Evolutionary conservation across 164 flowering plant species (phyloP), one percentile per base, ranked within the genome.

Genomic region (Protea cynaroides): DNA sequence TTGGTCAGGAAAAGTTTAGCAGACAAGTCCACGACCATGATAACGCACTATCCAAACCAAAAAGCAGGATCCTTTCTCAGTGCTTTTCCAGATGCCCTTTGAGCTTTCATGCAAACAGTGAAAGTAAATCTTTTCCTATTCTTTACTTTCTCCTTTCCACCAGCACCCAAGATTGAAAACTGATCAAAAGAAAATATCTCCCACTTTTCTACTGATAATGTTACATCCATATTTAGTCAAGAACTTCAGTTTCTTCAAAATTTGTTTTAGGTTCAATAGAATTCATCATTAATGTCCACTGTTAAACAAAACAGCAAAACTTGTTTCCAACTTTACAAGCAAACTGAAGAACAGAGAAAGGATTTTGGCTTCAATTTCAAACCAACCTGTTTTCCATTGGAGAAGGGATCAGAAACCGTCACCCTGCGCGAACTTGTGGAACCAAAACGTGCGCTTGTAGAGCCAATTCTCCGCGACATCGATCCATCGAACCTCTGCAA

Each of bases 401-500:
- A 59, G 50, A 86, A 59, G 7, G 86, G 66, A 58, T 83, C 87
- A 40, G 84, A 47, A 56, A 65, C 76, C 15, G 61, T 76, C 55
- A 61, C 70, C 59, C 90, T 72, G 46, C 88, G 52, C 47, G 88
- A 82, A 69, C 87, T 84, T 0, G 87, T 80, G 1, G 86, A 80
- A 49, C 87, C 94, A n/a, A 84, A 76, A 53, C 94, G 67, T 22
- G 86, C 65, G 1, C 87, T 84, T 0, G 87, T 80, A 3, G 86
- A 80, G 53, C 87, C 94, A 17, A 84, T 77, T 56, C 94, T 65
- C 29, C 87, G 65, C 2, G 94, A 88, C 84, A 86, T 83, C 44
- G 94, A 88, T 52, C 94, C 94, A 0, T 85, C 88, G 51, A 86
- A 84, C 65, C 90, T 72, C 78, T 84, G 88, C 3, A 88, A 85